phyloP scores from a whole-genome alignment of 2,329 filamentous ascomycete species.

The Elsinoe fawcettii region DNA sequence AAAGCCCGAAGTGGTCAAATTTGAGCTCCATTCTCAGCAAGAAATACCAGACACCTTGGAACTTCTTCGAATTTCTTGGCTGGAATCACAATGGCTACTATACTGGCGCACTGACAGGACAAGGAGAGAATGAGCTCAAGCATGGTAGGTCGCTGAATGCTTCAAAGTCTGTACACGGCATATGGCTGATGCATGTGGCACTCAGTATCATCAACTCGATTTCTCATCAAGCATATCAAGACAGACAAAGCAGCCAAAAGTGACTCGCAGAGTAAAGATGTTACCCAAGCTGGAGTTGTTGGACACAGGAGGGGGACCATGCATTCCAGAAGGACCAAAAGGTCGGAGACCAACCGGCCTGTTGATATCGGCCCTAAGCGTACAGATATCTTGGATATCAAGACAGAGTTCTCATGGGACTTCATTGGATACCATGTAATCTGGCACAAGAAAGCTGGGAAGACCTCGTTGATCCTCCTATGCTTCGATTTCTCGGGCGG shows the following conservation, averaged over 20 bases:
- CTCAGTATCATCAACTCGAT: conserved; percentile 2
- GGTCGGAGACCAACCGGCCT: too few relatives aligned
- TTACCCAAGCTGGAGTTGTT: too few relatives aligned
- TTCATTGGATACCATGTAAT: background rate
- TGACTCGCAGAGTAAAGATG: too few relatives aligned
- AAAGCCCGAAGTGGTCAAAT: background rate
- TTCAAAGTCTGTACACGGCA: background rate
- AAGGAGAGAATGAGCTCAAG: background rate
- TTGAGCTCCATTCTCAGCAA: background rate
- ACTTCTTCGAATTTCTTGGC: background rate
- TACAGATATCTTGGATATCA: background rate
- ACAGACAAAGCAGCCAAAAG: background rate
- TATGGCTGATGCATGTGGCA: background rate
- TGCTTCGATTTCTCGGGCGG: background rate
- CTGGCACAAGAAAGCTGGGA: background rate
- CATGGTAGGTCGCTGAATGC: background rate
- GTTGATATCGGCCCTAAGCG: too few relatives aligned
- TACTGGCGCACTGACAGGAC: background rate
- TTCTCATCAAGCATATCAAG: conserved; percentile 2
- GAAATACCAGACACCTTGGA: background rate
- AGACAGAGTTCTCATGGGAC: background rate
- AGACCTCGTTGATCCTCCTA: background rate
- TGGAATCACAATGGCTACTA: conserved; percentile 8
- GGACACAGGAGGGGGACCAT: too few relatives aligned
- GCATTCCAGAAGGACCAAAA: too few relatives aligned